Evolutionary conservation across 2,329 filamentous ascomycete species (phyloP).

Genomic region (Paraphoma chrysanthemicola): DNA sequence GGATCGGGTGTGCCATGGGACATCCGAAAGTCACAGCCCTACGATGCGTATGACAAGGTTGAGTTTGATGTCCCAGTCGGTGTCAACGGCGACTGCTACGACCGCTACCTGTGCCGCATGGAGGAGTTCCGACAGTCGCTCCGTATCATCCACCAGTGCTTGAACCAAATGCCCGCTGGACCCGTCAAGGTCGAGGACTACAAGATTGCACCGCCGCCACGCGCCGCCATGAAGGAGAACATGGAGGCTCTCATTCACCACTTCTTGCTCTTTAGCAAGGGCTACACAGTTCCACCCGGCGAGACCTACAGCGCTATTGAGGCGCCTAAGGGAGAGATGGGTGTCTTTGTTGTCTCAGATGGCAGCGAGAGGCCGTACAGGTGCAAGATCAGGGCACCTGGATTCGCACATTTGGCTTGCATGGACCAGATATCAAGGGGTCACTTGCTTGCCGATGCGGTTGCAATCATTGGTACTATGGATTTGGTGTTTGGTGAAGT

Average conservation of each 20-base stretch:
- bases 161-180: conserved; percentile 98
- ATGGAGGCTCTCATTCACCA: conserved; percentile 99
- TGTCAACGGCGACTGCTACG: conserved; percentile 97
- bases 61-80: conserved; percentile 98
- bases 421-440: conserved; percentile 94
- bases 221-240: conserved; percentile 99
- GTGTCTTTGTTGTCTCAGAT: conserved; percentile 93
- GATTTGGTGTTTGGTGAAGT: conserved; percentile 49
- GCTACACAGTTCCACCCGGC: conserved; percentile 93
- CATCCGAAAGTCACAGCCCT: conserved; percentile 93
- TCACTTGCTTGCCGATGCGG: conserved; percentile 93
- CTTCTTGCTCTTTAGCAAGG: conserved; percentile 98
- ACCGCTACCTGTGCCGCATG: conserved; percentile 98
- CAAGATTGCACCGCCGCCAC: conserved; percentile 96
- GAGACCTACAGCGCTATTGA: conserved; percentile 99
- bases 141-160: conserved; percentile 96
- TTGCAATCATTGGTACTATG: conserved; percentile 80
- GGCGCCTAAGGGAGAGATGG: conserved; percentile 99
- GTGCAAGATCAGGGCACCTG: conserved; percentile 95
- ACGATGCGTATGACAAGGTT: conserved; percentile 96
- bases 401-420: conserved; percentile 91
- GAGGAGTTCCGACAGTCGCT: conserved; percentile 99
- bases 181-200: conserved; percentile 97
- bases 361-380: conserved; percentile 93
- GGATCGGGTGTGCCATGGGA: conserved; percentile 97